Base-by-base conservation (phyloP, 2,329 filamentous ascomycete genomes). In the Dryadomyces quercus-mongolicae region DNA sequence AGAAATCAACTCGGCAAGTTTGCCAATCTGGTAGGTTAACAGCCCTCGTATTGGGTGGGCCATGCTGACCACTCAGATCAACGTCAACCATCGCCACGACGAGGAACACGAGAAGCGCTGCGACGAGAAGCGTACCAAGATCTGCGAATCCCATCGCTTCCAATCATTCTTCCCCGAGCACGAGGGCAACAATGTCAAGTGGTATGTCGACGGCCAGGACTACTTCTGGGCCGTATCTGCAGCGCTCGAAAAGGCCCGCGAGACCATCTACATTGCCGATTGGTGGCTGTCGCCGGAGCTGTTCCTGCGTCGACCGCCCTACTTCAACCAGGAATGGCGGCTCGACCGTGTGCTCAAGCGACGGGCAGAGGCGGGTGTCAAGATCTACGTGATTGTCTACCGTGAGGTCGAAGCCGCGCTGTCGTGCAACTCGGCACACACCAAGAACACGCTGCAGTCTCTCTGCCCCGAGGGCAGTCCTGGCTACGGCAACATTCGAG, bases 221-320 rank as follows among this genome's bases (percentile, higher is more conserved):
- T 98, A 98, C 69, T 94, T 93, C 67, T 95, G 90, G 84, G 81
- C 93, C 18, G 90, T 98, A 12, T 94, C 90, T 0, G 82, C 85
- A 38, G 92, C 91, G 0, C 75, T 97, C n/a, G 91, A 97, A 59
- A 77, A 84, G 56, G 93, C 93, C 42, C 86, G 86, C 64, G 92
- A 97, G 70, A 85, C 86, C 48, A 96, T 98, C 62, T 98, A 97
- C 68, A 94, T 98, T 60, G 86, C 78, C 56, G 93, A 97, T 65
- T 98, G 92, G 93, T 97, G 93, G 93, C 73, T 97, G 15, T 94
- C 88, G 3, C 93, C 88, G 0, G 88, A 93, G 68, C 70, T 93
- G 58, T 95, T 92, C 69, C 69, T 98, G 58, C 82, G 93, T 42
- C 79, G 93, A 20, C 91, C 93, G 1, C 88, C 93, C 0, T 85